Percentiles rank a stretch among this genome's conserved stretches.
Evolutionary conservation across 2,329 filamentous ascomycete genomes (phyloP).

Genomic region (Coniella lustricola): DNA sequence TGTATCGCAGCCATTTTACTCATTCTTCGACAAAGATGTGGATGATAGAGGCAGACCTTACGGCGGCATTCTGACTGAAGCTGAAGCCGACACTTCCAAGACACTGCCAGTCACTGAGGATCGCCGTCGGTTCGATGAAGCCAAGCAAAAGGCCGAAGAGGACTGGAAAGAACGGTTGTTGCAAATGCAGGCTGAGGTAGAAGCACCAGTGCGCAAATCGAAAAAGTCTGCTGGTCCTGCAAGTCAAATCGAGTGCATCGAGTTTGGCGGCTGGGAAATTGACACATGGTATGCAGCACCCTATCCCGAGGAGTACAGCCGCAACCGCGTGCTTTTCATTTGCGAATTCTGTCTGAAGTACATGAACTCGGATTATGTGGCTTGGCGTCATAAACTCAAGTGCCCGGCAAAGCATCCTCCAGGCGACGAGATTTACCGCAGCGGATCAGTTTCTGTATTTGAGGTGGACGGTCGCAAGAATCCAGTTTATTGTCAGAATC

Average conservation of each 20-base stretch:
- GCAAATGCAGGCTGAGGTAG: slow-evolving; percentile 55
- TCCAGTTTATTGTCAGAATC: slow-evolving; percentile 96
- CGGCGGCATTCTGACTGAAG: slow-evolving; percentile 82
- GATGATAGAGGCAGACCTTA: slow-evolving; percentile 96
- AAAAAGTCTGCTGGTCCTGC: slow-evolving; percentile 77
- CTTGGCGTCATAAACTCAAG: slow-evolving; percentile 95
- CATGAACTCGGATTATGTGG: slow-evolving; percentile 98
- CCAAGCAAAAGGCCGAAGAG: slow-evolving; percentile 84
- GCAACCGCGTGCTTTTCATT: slow-evolving; percentile 94
- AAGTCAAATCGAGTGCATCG: slow-evolving; percentile 97
- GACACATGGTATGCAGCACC: slow-evolving; percentile 99
- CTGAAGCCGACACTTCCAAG: slow-evolving; percentile 83
- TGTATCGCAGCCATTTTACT: slow-evolving; percentile 71
- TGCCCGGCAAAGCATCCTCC: slow-evolving; percentile 95
- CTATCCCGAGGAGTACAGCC: slow-evolving; percentile 96
- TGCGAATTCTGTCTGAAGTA: slow-evolving; percentile 99
- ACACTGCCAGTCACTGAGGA: slow-evolving; percentile 78
- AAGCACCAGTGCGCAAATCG: slow-evolving; percentile 54
- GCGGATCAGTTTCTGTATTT: slow-evolving; percentile 87
- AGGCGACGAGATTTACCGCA: slow-evolving; percentile 94
- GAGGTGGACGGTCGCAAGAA: slow-evolving; percentile 97
- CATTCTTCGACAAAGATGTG: slow-evolving; percentile 80
- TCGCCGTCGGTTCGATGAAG: slow-evolving; percentile 79
- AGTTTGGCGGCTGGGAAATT: slow-evolving; percentile 95
- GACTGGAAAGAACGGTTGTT: slow-evolving; percentile 70